Evolutionary conservation across 192 early-diverging fungal species (phyloP).

Genomic region (Gryganskiella cystojenkinii): DNA sequence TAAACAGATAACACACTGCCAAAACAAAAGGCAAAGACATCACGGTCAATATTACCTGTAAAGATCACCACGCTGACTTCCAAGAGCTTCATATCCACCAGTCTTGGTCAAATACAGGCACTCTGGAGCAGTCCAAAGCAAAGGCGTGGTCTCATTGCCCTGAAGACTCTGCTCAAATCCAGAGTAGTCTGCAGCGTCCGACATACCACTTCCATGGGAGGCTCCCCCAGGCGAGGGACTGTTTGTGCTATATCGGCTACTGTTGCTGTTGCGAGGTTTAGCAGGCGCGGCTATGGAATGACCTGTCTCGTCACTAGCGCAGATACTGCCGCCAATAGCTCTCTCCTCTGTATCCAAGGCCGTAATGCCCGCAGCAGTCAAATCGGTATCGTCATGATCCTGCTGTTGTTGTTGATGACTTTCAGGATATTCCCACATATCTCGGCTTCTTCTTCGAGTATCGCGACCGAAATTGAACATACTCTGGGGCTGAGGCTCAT

Average conservation of each 20-base stretch:
- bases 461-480: conserved; percentile 22
- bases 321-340: background rate
- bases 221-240: background rate
- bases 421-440: no score
- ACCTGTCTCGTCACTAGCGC: background rate
- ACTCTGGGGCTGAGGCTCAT: conserved; percentile 7
- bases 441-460: no score
- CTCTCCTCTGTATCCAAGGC: conserved; percentile 4
- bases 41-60: conserved; percentile 52
- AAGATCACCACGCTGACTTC: conserved; percentile 46
- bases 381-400: no score
- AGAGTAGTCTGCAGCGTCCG: conserved; percentile 13
- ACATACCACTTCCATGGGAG: conserved; percentile 15
- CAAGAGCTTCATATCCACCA: conserved; percentile 29
- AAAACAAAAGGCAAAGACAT: no score
- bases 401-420: no score
- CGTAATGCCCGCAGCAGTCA: no score
- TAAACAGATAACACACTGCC: no score
- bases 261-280: conserved; percentile 4
- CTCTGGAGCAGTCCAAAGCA: conserved; percentile 54
- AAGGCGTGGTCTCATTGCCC: conserved; percentile 7
- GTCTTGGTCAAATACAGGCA: conserved; percentile 24
- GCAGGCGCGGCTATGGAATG: background rate
- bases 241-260: conserved; percentile 8
- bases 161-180: conserved; percentile 16